phyloP scores from a whole-genome alignment of 306 rosid genomes.

The Benincasa hispida region DNA sequence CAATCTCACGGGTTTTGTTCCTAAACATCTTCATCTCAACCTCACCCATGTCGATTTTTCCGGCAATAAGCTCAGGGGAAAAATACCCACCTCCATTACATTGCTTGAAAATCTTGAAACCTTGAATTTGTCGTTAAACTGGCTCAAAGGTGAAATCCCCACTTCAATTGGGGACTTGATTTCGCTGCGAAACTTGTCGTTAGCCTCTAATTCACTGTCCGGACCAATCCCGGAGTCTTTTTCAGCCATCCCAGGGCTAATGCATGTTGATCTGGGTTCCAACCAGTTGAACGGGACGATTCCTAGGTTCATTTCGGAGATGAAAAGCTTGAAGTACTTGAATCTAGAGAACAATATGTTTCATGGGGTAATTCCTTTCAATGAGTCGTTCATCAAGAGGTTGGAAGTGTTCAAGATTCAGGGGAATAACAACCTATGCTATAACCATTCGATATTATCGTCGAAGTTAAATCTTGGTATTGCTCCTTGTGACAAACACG shows the following conservation, averaged over 20 bases:
- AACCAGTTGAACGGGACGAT: constrained; percentile 80
- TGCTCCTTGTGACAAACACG: constrained; percentile 76
- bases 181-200: constrained; percentile 40
- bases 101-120: constrained; percentile 43
- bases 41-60: constrained; percentile 80
- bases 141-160: constrained; percentile 54
- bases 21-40: constrained; percentile 44
- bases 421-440: constrained; percentile 64
- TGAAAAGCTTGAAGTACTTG: constrained; percentile 60
- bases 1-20: constrained; percentile 61
- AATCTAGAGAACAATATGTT: constrained; percentile 72
- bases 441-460: constrained; percentile 57
- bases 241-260: constrained; percentile 50
- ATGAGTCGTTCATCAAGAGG: constrained; percentile 35
- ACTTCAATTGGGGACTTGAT: constrained; percentile 63
- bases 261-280: constrained; percentile 81
- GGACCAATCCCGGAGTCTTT: constrained; percentile 70
- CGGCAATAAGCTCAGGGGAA: constrained; percentile 51
- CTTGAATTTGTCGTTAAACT: constrained; percentile 58
- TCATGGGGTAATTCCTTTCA: constrained; percentile 78
- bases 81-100: constrained; percentile 44
- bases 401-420: constrained; percentile 53
- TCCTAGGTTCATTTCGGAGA: constrained; percentile 63
- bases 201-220: constrained; percentile 67
- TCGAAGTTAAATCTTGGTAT: constrained; percentile 87